Conservation (phyloP, 352 stramenopile genomes). For the Elongisporangium prolatum region DNA sequence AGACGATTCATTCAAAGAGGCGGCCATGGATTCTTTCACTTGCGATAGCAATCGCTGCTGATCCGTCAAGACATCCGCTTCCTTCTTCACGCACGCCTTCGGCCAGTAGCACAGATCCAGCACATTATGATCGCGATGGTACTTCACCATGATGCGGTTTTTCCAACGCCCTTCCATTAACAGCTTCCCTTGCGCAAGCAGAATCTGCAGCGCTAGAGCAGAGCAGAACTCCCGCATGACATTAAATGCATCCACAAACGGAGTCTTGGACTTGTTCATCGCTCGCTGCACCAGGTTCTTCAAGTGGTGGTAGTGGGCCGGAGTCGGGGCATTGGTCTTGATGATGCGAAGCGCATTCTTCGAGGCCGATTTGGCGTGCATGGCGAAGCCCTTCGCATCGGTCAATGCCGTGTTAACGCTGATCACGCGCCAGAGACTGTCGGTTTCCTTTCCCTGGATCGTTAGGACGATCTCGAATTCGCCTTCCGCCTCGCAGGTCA, state of each 20-base stretch:
- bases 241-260: constrained; percentile 73
- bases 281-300: constrained; percentile 79
- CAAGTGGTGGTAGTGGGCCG: constrained; percentile 75
- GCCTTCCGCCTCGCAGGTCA: constrained; percentile 66
- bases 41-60: constrained; percentile 62
- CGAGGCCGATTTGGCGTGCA: constrained; percentile 48
- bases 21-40: constrained; percentile 32
- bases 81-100: constrained; percentile 60
- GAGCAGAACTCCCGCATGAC: constrained; percentile 86
- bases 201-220: constrained; percentile 68
- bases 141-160: constrained; percentile 71
- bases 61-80: constrained; percentile 39
- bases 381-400: constrained; percentile 46
- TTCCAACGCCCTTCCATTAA: constrained; percentile 80
- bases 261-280: constrained; percentile 83
- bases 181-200: constrained; percentile 67
- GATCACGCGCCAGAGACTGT: constrained; percentile 76
- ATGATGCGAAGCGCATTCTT: constrained; percentile 74
- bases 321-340: constrained; percentile 64
- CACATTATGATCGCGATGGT: constrained; percentile 72
- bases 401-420: constrained; percentile 76
- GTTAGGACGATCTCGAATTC: constrained; percentile 86
- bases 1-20: neutral
- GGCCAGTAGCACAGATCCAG: constrained; percentile 84
- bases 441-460: constrained; percentile 70